Base-by-base conservation (phyloP, 208 protist species). In the Lotmaria passim region DNA sequence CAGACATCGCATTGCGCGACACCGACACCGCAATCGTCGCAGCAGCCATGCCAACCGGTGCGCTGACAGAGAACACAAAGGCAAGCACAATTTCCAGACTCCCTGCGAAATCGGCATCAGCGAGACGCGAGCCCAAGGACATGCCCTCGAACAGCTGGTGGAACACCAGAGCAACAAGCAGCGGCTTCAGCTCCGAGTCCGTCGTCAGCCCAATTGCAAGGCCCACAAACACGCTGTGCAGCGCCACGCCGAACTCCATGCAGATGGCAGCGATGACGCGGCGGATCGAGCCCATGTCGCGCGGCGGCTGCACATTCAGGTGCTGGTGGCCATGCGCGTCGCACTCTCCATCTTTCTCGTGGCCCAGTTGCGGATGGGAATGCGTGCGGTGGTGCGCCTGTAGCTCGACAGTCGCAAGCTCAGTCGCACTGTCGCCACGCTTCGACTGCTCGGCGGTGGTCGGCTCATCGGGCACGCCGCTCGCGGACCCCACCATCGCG, bases 131-230 rank as follows among this genome's bases (percentile, higher is more conserved):
- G 26, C 87, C 84, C 39, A 93, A 69, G 12, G 84, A 76, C 59
- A 90, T 79, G 26, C 87, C 87, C 66, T 90, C 87, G 53, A 93
- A 93, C 36, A 88, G 53, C 66, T 92, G 86, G 53, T 92, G 86
- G 53, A 92, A 88, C 55, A 79, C 69, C 12, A 90, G 62, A 5
- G 87, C 87, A 24, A 90, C 56, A 31, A 88, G 50, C 28, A 93
- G 71, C 39, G 73, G 68, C 39, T 70, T 78, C 30, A 87, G 78
- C 36, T 87, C 79, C 17, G 24, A 34, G 56, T 90, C 78, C 10
- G 48, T 76, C 1, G 73, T 75, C 19, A 90, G 70, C 14, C 84
- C 87, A 7, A 93, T 60, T 1, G 82, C 59, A 7, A 93, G 8
- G 24, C 87, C 87, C 4, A 93, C 74, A 57, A 93, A 93, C 23